Evolutionary conservation across 257 asterid genomes (phyloP).

Genomic region (Ophiorrhiza pumila): DNA sequence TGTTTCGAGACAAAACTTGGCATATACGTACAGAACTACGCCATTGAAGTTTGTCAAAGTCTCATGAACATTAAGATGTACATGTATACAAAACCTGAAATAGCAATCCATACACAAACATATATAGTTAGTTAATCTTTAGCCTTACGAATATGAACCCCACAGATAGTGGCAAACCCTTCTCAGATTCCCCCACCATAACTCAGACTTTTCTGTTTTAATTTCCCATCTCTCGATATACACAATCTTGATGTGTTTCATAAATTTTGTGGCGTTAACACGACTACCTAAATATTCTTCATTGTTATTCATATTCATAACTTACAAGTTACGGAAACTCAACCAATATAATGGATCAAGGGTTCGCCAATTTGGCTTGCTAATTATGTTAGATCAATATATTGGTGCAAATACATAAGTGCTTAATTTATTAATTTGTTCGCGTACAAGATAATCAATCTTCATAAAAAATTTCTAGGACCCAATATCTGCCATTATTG

Average conservation of each 20-base stretch:
- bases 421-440: too few species aligned
- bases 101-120: neutral
- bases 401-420: too few species aligned
- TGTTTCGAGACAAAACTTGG: too few species aligned
- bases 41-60: neutral
- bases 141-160: conserved; percentile 6
- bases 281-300: conserved; percentile 19
- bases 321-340: neutral
- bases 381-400: too few species aligned
- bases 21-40: neutral
- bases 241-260: conserved; percentile 5
- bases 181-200: neutral
- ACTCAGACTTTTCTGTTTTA: neutral
- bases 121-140: too few species aligned
- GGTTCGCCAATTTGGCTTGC: too few species aligned
- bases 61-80: neutral
- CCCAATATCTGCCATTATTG: neutral
- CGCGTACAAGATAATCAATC: too few species aligned
- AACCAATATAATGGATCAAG: too few species aligned
- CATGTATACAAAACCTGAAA: neutral
- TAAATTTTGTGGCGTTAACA: neutral
- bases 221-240: neutral
- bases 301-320: conserved; percentile 1
- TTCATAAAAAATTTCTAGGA: too few species aligned
- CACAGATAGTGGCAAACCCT: neutral